Evolutionary conservation across 2,329 filamentous ascomycete species (phyloP), one percentile per base, ranked within the genome.

Genomic region (Hymenoscyphus fructigenus): DNA sequence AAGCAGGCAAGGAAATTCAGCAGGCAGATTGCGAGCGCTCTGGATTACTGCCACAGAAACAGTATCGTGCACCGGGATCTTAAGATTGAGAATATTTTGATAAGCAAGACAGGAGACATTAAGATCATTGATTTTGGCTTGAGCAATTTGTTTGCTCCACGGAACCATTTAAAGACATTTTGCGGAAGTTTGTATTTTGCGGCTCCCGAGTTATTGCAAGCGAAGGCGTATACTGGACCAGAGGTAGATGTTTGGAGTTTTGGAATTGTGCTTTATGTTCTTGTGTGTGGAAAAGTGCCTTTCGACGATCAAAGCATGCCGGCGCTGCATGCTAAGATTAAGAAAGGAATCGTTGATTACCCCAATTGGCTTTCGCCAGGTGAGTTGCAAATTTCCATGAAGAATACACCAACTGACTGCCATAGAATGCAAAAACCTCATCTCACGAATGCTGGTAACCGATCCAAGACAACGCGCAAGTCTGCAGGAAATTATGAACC

Each of bases 301-400:
- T 99, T 99, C 74, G 95, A 99, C 76, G 95, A 99, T 75, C 95
- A 99, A 79, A 97, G 93, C 80, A 99, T 99, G 93, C 95, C 94
- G 41, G 93, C 96, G 68, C 82, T 99, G 59, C 95, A 99, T 79
- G 93, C 94, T 65, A 99, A 99, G 81, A 99, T 99, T 79, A 99
- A 99, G 82, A 96, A 96, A 76, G 95, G 95, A 41, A 80, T 91
- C 60, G 95, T 98, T 20, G 95, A 99, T 76, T 99, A 98, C 77
- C 95, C 95, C 2, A 91, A 89, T 66, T 98, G 95, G 88, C 82
- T 99, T 47, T 94, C 92, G 64, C 87, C 88, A 73, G 94, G 94
- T 96, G 84, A 76, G 89, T 79, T 47, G 26, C 14, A 23, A 12
- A 23, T 26, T n/a, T 1, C 3, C 14, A n/a, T 29, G 1, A n/a